Percentiles rank a stretch among this genome's conserved stretches.
These are phyloP conservation scores for Anaeramoeba ignava DNA, from an alignment of 78 protist genomes.

Conservation along the genomic window DNA sequence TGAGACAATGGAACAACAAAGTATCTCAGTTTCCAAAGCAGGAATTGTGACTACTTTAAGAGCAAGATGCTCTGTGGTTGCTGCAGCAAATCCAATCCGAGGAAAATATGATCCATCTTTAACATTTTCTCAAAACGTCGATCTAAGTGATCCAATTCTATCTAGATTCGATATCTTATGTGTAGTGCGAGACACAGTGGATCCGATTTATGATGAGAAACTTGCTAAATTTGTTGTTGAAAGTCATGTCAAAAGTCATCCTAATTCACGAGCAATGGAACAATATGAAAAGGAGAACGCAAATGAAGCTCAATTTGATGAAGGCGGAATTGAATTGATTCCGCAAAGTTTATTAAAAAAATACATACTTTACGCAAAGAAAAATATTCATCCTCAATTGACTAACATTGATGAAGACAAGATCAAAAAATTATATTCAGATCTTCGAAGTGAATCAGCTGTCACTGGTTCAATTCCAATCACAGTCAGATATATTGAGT, in stretches of 20 bases:
- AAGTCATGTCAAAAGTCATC: conserved; percentile 67
- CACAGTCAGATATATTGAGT: conserved; percentile 87
- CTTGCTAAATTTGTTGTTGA: conserved; percentile 78
- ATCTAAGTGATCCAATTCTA: conserved; percentile 91
- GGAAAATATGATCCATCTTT: conserved; percentile 72
- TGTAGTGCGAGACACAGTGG: conserved; percentile 70
- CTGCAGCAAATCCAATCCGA: conserved; percentile 95
- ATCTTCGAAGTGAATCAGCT: conserved; percentile 70
- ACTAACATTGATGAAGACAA: conserved; percentile 44
- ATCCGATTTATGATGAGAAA: conserved; percentile 57
- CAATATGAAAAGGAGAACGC: too few relatives aligned
- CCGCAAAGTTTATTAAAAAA: conserved; percentile 74
- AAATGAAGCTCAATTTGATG: too few relatives aligned
- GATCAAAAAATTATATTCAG: conserved; percentile 62
- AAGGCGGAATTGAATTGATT: conserved; percentile 13
- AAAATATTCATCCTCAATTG: conserved; percentile 31
- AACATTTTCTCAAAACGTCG: conserved; percentile 74
- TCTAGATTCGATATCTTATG: conserved; percentile 89
- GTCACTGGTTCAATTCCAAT: conserved; percentile 65
- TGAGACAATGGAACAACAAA: conserved; percentile 99
- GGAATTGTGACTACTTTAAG: conserved; percentile 92
- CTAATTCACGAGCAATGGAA: conserved; percentile 21
- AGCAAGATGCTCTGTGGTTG: conserved; percentile 94
- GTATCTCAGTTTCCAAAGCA: conserved; percentile 93
- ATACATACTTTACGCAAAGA: conserved; percentile 65